Evolutionary conservation across 176 grass and related monocot species (phyloP).

Genomic region (Avena insularis): DNA sequence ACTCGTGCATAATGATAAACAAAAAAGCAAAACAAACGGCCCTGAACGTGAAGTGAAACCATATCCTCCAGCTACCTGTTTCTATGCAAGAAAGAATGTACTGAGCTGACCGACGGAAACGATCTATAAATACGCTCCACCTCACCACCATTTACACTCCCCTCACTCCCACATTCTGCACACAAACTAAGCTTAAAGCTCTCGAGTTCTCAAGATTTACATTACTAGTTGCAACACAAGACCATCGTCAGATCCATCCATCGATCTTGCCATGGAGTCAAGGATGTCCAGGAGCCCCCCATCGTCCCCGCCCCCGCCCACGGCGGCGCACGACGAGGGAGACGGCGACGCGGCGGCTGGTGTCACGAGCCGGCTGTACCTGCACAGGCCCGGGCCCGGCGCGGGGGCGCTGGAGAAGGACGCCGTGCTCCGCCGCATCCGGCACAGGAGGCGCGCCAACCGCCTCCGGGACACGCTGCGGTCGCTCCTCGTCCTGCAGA

Average conservation of each 20-base stretch:
- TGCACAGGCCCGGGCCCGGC: conserved; percentile 36
- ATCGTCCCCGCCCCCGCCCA: neutral
- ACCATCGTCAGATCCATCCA: neutral
- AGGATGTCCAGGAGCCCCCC: conserved; percentile 44
- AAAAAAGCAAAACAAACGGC: too few species aligned
- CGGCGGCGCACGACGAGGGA: neutral
- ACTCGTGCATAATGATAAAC: too few species aligned
- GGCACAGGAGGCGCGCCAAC: conserved; percentile 65
- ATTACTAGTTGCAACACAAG: neutral
- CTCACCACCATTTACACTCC: neutral
- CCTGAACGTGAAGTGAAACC: too few species aligned
- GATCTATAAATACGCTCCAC: conserved; percentile 40
- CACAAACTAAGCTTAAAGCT: neutral
- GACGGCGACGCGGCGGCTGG: neutral
- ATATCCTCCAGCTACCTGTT: too few species aligned
- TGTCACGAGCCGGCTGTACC: conserved; percentile 59
- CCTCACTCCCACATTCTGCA: neutral
- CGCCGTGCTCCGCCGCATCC: conserved; percentile 74
- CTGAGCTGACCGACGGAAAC: neutral
- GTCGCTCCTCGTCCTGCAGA: conserved; percentile 42
- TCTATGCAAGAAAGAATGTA: too few species aligned
- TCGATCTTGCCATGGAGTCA: conserved; percentile 48
- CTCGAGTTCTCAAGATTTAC: neutral
- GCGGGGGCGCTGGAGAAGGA: conserved; percentile 58
- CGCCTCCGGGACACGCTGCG: conserved; percentile 39